phyloP scores from a whole-genome alignment of 2,329 filamentous ascomycete genomes.

The Sphaerulina musiva region DNA sequence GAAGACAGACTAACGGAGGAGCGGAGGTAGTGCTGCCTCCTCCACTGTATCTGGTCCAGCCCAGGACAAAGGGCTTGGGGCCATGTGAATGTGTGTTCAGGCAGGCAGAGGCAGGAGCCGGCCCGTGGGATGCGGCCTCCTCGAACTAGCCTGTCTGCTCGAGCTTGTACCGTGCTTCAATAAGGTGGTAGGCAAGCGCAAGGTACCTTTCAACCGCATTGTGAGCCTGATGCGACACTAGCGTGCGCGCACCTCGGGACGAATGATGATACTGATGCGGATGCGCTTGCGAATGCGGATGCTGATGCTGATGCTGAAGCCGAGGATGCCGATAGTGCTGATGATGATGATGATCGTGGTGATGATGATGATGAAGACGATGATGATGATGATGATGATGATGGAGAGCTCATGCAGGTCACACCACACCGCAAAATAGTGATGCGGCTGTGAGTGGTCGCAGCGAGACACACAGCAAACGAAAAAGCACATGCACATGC shows the following conservation, averaged over 20 bases:
- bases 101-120: constrained; percentile 4
- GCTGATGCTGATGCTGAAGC: neutral
- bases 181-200: too few relatives aligned
- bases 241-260: neutral
- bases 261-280: neutral
- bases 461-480: neutral
- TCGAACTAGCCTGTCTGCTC: constrained; percentile 3
- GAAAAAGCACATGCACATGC: neutral
- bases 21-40: too few relatives aligned
- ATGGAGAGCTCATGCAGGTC: too few relatives aligned
- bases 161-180: neutral
- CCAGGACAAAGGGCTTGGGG: neutral
- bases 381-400: too few relatives aligned
- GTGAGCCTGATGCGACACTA: constrained; percentile 8
- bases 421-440: too few relatives aligned
- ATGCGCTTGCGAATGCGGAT: neutral
- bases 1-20: too few relatives aligned
- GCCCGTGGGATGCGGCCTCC: constrained; percentile 8
- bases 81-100: neutral
- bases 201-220: too few relatives aligned
- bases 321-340: neutral
- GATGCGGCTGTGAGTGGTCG: neutral
- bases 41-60: neutral
- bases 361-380: neutral
- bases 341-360: neutral